Base-by-base conservation (phyloP, 208 protist genomes). In the Wallacemonas sp. region DNA sequence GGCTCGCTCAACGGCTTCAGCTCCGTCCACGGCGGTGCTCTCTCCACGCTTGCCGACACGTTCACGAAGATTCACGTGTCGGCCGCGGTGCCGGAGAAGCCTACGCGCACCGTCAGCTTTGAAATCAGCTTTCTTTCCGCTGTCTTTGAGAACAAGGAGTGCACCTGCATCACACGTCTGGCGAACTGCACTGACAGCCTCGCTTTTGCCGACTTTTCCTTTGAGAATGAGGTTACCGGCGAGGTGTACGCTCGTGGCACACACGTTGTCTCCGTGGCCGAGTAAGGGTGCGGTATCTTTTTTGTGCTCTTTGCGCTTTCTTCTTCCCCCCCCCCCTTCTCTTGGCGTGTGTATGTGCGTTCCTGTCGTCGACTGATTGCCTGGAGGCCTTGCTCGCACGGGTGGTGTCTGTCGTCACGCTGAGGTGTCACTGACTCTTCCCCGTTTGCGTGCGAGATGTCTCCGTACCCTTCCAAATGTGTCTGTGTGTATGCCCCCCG, bases 1-100 rank as follows among this genome's bases (percentile, higher is more conserved):
- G 77, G 59, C 28, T 66, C 76, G 23, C 63, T 88, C 31, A 96
- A 96, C 72, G 84, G 84, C 11, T 87, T 96, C 70, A 81, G 79
- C 32, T 89, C 87, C n/a, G 81, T 91, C 0, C 90, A 96, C 61
- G 90, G 90, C 36, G 90, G 90, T n/a, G 79, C 87, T 1, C 73
- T 96, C 29, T 82, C 90, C n/a, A 91, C 83, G 18, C 65, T 96
- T 33, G 90, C 83, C 0, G 87, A 96, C 61, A 61, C 67, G 32
- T 96, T 96, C 59, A 96, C 90, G 8, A 80, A 78, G 65, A 82
- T 96, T 46, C 87, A 96, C 62, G 63, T 70, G 50, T 49, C 57
- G 14, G 68, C 84, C 7, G 64, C 69, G n/a, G 36, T 57, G 2
- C 69, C 76, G 0, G 57, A 72, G 18, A 36, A 67, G 16, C 23